Base-by-base conservation (phyloP, 2,329 filamentous ascomycete genomes). In the Corinectria fuckeliana region DNA sequence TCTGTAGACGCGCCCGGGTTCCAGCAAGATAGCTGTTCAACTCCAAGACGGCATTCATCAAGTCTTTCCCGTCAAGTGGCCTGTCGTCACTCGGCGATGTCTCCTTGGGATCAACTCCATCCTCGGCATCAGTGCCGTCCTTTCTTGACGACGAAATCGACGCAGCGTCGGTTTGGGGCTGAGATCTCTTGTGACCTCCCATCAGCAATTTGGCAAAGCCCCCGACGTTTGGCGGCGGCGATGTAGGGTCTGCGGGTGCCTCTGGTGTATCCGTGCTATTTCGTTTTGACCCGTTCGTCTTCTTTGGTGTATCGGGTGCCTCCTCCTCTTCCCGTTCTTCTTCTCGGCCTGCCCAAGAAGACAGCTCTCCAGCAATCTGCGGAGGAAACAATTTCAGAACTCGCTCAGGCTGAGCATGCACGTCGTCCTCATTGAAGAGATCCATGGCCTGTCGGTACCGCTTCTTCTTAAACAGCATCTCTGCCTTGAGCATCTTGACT, bases 401-500 rank as follows among this genome's bases (percentile, higher is more conserved):
- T 50, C 91, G 85, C 72, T 96, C 92, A 0, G 95, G 94, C 1
- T 95, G 92, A 0, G 95, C 93, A 68, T 92, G 88, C 2, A 97
- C 92, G 53, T 95, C 90, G 3, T 91, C 91, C 66, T 87, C 85
- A 52, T 87, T 88, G 77, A 98, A 98, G 2, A 99, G 78, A 67
- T 98, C 93, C 78, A 99, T 85, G 1, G 94, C 90, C 49, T 93
- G 89, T 36, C 89, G 85, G 71, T 93, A 99, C 72, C 91, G 96
- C 68, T 88, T 90, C 66, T 91, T 82, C 58, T 88, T 87, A 70
- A 99, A 99, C 4, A 98, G 79, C 13, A 82, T 79, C 73, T 96
- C 92, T 0, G 94, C 95, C 74, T 99, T 99, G 66, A 91, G 84
- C 80, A 96, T 95, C 78, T 94, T 96, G 68, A 96, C 88, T 68